Percentiles rank a stretch among this genome's conserved stretches.
phyloP scores from a whole-genome alignment of 805 yeast genomes.

The Yueomyces sp. region DNA sequence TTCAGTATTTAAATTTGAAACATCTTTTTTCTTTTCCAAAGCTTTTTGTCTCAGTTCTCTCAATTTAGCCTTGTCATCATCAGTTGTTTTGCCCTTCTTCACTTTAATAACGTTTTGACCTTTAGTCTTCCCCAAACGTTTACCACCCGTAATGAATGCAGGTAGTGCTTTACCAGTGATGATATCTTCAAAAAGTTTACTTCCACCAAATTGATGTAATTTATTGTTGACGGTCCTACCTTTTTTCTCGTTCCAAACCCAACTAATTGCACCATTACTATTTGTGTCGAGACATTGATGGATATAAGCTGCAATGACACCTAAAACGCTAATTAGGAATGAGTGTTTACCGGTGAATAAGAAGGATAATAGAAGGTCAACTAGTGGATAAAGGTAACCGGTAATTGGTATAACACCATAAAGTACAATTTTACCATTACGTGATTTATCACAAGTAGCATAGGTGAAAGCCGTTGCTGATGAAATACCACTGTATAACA shows the following conservation, averaged over 20 bases:
- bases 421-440: constrained; percentile 32
- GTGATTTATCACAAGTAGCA: constrained; percentile 31
- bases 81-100: background rate
- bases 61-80: background rate
- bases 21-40: background rate
- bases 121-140: background rate
- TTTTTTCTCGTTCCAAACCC: constrained; percentile 3
- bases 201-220: background rate
- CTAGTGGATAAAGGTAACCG: constrained; percentile 40
- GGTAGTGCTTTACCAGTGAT: background rate
- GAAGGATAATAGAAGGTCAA: constrained; percentile 26
- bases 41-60: background rate
- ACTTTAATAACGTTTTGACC: background rate
- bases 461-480: constrained; percentile 40
- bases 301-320: constrained; percentile 42
- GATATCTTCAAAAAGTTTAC: background rate
- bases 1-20: too few species aligned
- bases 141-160: background rate
- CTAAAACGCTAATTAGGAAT: constrained; percentile 32
- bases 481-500: constrained; percentile 14
- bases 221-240: background rate
- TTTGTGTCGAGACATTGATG: constrained; percentile 51
- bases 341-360: constrained; percentile 29
- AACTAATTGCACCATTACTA: constrained; percentile 34
- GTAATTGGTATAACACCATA: constrained; percentile 38